Conservation (phyloP, 2,329 filamentous ascomycete species). For the Diaporthe destruens region DNA sequence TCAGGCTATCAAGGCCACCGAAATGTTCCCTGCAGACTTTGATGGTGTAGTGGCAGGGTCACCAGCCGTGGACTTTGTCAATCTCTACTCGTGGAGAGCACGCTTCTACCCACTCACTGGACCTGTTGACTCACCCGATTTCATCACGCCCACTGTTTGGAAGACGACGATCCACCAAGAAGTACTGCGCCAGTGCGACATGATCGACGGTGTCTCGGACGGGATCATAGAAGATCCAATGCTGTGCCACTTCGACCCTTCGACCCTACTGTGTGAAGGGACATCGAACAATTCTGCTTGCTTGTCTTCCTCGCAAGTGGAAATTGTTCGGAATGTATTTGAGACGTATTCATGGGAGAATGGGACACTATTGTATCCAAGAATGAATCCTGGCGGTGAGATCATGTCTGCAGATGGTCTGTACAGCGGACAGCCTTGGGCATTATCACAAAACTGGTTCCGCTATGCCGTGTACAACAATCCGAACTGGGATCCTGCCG, state of each 20-base stretch:
- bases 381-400: slow-evolving; percentile 63
- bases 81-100: slow-evolving; percentile 54
- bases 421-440: slow-evolving; percentile 56
- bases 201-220: slow-evolving; percentile 42
- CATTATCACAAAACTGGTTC: slow-evolving; percentile 61
- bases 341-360: slow-evolving; percentile 47
- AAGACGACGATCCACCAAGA: slow-evolving; percentile 53
- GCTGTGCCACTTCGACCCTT: slow-evolving; percentile 41
- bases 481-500: slow-evolving; percentile 55
- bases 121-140: slow-evolving; percentile 55
- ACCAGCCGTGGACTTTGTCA: slow-evolving; percentile 56
- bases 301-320: slow-evolving; percentile 43
- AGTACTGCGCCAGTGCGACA: slow-evolving; percentile 45
- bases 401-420: slow-evolving; percentile 52
- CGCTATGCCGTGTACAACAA: slow-evolving; percentile 59
- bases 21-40: slow-evolving; percentile 67
- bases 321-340: slow-evolving; percentile 40
- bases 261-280: slow-evolving; percentile 36
- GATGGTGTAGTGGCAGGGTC: slow-evolving; percentile 67
- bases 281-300: slow-evolving; percentile 45
- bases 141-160: slow-evolving; percentile 56
- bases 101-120: slow-evolving; percentile 56
- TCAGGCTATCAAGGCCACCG: slow-evolving; percentile 67
- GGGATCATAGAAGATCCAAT: slow-evolving; percentile 43
- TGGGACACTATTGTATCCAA: slow-evolving; percentile 48